Conservation (phyloP, 441 rosid genomes). For the Croton laevigatus region DNA sequence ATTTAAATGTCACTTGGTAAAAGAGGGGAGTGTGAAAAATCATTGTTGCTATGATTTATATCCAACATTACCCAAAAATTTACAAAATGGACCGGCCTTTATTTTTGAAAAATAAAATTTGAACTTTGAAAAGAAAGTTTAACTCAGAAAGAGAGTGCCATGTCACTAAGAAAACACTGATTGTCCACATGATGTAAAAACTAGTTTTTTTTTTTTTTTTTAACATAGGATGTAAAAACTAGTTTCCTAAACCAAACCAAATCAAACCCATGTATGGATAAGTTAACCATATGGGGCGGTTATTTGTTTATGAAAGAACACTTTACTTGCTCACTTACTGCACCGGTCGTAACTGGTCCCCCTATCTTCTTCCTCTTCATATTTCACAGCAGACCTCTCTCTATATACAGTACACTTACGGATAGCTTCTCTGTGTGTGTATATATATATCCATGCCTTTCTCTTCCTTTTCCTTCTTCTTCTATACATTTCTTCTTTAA, state of each 20-base stretch:
- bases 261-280: conserved; percentile 15
- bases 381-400: not conserved
- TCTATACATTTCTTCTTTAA: not conserved
- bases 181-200: conserved; percentile 8
- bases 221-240: too few species aligned
- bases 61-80: not conserved
- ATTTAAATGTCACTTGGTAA: not conserved
- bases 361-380: not conserved
- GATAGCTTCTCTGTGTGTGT: not conserved
- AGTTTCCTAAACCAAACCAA: conserved; percentile 4
- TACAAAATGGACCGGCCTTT: not conserved
- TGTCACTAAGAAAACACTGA: not conserved
- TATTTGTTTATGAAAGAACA: not conserved
- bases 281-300: conserved; percentile 20
- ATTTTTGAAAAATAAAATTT: not conserved
- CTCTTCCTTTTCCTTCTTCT: not conserved
- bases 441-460: not conserved
- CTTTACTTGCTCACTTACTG: conserved; percentile 5
- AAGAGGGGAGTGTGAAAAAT: not conserved
- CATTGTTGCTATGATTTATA: not conserved
- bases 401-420: not conserved
- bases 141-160: not conserved
- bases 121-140: not conserved
- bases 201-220: too few species aligned
- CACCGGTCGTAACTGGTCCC: conserved; percentile 13